Evolutionary conservation across 192 early-diverging fungal genomes (phyloP).

Genomic region (Coemansia sp.): DNA sequence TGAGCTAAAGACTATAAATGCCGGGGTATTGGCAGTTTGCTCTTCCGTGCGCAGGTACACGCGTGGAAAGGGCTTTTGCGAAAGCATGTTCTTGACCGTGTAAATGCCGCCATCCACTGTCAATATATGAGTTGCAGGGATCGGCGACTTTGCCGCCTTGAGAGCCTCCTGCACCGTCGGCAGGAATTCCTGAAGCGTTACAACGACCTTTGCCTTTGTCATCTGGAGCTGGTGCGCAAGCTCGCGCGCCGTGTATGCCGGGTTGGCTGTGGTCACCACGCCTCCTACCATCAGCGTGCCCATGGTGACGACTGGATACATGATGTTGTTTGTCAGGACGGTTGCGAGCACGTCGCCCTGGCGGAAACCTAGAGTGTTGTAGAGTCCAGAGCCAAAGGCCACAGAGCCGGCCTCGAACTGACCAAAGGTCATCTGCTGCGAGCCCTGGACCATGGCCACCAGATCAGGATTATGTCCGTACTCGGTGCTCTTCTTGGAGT

Average conservation of each 20-base stretch:
- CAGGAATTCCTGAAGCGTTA: conserved; percentile 54
- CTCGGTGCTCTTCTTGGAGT: conserved; percentile 20
- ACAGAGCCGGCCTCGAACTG: conserved; percentile 23
- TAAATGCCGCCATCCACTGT: conserved; percentile 22
- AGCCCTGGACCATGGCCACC: conserved; percentile 22
- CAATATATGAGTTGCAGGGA: conserved; percentile 38
- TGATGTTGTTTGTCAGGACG: conserved; percentile 69
- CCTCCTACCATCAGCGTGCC: conserved; percentile 66
- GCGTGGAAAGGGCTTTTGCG: conserved; percentile 34
- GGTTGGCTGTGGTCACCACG: conserved; percentile 76
- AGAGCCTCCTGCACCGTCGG: conserved; percentile 39
- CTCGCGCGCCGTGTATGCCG: conserved; percentile 79
- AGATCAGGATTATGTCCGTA: conserved; percentile 43
- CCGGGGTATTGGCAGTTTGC: conserved; percentile 25
- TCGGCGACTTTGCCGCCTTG: conserved; percentile 23
- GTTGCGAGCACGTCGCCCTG: conserved; percentile 75
- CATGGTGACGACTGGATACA: conserved; percentile 64
- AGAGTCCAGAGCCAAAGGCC: conserved; percentile 50
- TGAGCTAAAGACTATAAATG: conserved; percentile 53
- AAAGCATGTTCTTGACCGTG: conserved; percentile 18
- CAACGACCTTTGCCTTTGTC: conserved; percentile 64
- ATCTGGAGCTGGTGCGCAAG: conserved; percentile 77
- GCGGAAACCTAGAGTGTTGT: conserved; percentile 58
- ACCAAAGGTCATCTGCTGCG: conserved; percentile 24
- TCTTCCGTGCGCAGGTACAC: conserved; percentile 21